Evolutionary conservation across 2,329 filamentous ascomycete species (phyloP), one percentile per base, ranked within the genome.

Genomic region (Phialocephala sp.): DNA sequence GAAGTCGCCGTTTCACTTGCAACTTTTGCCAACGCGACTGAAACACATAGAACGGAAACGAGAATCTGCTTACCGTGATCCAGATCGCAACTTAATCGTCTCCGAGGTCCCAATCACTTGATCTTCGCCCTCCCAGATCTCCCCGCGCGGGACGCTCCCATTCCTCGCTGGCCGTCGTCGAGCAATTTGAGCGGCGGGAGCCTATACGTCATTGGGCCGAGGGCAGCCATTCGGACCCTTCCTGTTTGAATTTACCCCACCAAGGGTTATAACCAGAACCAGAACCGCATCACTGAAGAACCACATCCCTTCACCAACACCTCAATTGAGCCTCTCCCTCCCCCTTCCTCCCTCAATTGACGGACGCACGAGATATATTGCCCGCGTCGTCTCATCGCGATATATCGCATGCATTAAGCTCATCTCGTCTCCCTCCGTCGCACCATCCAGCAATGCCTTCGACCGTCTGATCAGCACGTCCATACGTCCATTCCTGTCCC

Each of bases 391-490:
- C 24, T 54, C 50, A 24, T 54, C 24, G 6, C 50, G 12, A 43
- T 43, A 15, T 15, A 24, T 57, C 55, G 55, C 55, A 57, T 57
- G 55, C 55, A 39, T 57, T 57, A 57, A 57, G 18, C 18, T 39
- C 55, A 37, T 27, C 32, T 39, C 55, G 4, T 50, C 45, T 50
- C 45, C 35, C 20, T 22, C 14, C 35, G 35, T 57, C 55, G 36
- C 55, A 41, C 35, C 18, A 41, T 5, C 32, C 39, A 39, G 35
- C 55, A 57, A 57, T 57, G 55, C 55, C 55, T 57, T 57, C 55
- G 55, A 57, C 55, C 50, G 50, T 57, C 55, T 41, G 32, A 57
- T 57, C 55, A 15, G 15, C 32, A 37, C 55, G 55, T 41, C 55
- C 35, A 57, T 12, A 15, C 50, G 24, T 54, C 50, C 45, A 50